Evolutionary conservation across 2,329 filamentous ascomycete genomes (phyloP).

Genomic region (Huntiella bhutanensis): DNA sequence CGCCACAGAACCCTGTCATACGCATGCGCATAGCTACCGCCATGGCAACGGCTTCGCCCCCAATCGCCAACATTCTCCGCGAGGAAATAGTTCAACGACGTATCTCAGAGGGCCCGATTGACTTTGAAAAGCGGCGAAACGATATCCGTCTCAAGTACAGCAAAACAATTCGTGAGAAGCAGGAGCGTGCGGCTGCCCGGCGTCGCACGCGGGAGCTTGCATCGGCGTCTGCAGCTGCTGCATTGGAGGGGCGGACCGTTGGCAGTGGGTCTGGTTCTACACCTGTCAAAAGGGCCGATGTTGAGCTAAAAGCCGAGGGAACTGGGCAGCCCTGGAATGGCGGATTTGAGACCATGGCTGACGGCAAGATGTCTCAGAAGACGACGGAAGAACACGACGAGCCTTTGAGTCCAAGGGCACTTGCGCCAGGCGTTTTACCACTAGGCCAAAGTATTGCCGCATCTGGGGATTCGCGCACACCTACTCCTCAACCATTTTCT

Average conservation of each 20-base stretch:
- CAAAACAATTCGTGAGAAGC: slow-evolving; percentile 50
- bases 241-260: not conserved
- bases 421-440: no score
- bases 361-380: no score
- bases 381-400: no score
- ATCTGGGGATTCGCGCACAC: no score
- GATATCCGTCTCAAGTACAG: slow-evolving; percentile 73
- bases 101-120: slow-evolving; percentile 52
- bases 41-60: not conserved
- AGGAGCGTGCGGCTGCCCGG: slow-evolving; percentile 31
- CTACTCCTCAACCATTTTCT: no score
- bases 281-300: no score
- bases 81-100: slow-evolving; percentile 23
- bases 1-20: slow-evolving; percentile 15
- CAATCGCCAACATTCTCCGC: no score
- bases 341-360: no score
- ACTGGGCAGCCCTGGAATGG: not conserved
- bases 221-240: slow-evolving; percentile 9
- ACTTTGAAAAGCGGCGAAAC: slow-evolving; percentile 67
- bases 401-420: no score
- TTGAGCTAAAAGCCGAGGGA: not conserved
- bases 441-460: no score
- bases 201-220: slow-evolving; percentile 33
- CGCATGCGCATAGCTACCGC: slow-evolving; percentile 16
- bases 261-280: no score